These are phyloP conservation scores for Amaranthus hypochondriacus DNA, from an alignment of 148 eudicot genomes.

Conservation along the genomic window DNA sequence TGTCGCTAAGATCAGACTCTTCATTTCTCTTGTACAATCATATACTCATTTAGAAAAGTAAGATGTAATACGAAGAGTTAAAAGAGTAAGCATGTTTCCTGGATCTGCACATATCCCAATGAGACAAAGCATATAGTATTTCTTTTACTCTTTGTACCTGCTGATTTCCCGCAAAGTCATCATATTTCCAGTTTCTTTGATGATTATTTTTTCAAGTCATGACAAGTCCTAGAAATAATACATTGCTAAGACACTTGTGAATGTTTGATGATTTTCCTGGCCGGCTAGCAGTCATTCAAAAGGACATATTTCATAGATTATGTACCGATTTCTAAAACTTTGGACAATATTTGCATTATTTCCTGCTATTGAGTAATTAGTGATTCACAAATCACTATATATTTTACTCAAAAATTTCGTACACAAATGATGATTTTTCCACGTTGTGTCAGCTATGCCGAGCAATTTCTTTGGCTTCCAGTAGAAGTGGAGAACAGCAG, in stretches of 20 bases:
- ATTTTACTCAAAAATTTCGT: not conserved
- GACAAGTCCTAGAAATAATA: not conserved
- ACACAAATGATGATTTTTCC: not conserved
- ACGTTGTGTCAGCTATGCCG: slow-evolving; percentile 41
- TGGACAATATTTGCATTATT: not conserved
- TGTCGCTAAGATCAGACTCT: not conserved
- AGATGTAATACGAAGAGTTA: no score
- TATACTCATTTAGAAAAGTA: no score
- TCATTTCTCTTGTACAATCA: not conserved
- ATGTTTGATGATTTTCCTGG: not conserved
- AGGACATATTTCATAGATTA: no score
- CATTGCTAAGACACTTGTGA: not conserved
- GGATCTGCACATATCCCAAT: no score
- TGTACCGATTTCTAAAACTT: not conserved
- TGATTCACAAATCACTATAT: not conserved
- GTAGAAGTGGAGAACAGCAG: slow-evolving; percentile 29
- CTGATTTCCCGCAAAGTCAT: not conserved
- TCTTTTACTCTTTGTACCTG: not conserved
- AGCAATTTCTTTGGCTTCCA: slow-evolving; percentile 27
- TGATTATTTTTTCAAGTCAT: not conserved
- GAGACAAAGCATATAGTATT: not conserved
- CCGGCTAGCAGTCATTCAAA: not conserved
- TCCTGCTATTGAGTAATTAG: not conserved
- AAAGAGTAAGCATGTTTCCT: no score
- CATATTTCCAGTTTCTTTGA: not conserved